phyloP scores from a whole-genome alignment of 768 basidiomycete genomes.

The Rhizopogon vesiculosus region DNA sequence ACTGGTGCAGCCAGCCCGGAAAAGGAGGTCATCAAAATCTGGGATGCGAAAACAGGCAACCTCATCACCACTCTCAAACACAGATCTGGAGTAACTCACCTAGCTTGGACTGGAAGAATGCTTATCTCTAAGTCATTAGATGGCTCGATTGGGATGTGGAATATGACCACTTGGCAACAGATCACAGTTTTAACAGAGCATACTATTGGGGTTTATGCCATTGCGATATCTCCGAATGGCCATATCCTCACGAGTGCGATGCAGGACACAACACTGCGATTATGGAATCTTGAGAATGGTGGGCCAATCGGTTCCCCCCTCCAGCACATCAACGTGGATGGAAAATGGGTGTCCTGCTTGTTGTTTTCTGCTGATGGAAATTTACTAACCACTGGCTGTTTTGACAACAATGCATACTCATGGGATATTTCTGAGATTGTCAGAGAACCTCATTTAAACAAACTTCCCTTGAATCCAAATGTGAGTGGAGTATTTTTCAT shows the following conservation, averaged over 20 bases:
- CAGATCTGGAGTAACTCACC: neutral
- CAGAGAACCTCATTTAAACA: no score
- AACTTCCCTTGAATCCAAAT: no score
- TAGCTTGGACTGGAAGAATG: neutral
- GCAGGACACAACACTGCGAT: conserved; percentile 1
- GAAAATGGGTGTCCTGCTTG: neutral
- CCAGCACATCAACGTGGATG: neutral
- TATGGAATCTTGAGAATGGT: conserved; percentile 5
- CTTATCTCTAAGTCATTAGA: neutral
- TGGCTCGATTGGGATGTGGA: no score
- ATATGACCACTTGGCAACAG: no score
- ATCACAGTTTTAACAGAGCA: neutral
- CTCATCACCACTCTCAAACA: neutral
- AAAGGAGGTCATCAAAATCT: neutral
- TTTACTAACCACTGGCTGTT: no score
- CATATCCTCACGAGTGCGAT: conserved; percentile 8
- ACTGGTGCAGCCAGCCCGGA: neutral
- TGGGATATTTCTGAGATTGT: no score
- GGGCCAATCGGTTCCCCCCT: conserved; percentile 2
- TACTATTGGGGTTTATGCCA: conserved; percentile 10
- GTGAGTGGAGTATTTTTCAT: no score
- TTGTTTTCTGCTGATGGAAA: no score
- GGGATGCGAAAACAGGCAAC: neutral
- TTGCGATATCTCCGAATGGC: conserved; percentile 18
- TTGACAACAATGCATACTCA: no score